phyloP scores from a whole-genome alignment of 2,329 filamentous ascomycete genomes.

The Phyllosticta citrichinensis region DNA sequence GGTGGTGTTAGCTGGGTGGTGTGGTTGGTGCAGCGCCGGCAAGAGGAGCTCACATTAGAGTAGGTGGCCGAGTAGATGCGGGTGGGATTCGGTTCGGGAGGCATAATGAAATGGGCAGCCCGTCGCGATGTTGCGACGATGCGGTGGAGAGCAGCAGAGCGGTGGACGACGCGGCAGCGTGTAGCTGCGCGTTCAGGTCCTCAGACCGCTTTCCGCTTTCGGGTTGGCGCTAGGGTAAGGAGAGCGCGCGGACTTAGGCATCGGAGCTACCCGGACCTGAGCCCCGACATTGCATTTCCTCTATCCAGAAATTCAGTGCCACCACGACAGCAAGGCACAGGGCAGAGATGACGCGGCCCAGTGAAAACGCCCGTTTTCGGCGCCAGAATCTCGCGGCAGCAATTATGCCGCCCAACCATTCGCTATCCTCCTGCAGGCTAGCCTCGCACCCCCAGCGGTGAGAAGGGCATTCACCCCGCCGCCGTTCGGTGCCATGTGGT shows the following conservation, averaged over 20 bases:
- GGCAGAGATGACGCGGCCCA: neutral
- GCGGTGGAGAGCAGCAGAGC: neutral
- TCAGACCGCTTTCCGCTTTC: too few species aligned
- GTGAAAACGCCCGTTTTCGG: neutral
- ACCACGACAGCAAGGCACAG: neutral
- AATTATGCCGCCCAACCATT: neutral
- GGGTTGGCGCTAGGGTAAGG: too few species aligned
- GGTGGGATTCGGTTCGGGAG: constrained; percentile 25
- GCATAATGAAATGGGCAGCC: constrained; percentile 19
- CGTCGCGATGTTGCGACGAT: neutral
- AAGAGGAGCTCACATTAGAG: constrained; percentile 41
- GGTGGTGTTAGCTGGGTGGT: constrained; percentile 13
- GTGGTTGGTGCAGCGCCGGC: neutral
- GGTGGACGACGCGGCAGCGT: neutral
- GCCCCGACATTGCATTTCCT: too few species aligned
- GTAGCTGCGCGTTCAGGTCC: neutral
- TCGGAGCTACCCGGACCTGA: too few species aligned
- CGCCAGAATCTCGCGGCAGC: neutral
- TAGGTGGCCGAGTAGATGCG: constrained; percentile 57
- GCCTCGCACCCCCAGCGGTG: neutral
- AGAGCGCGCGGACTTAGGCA: neutral
- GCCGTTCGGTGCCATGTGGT: neutral
- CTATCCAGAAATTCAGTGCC: neutral
- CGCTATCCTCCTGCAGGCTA: neutral
- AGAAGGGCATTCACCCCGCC: neutral